Conservation (phyloP, 1,284 basidiomycete species). For the Marasmius sp. region DNA sequence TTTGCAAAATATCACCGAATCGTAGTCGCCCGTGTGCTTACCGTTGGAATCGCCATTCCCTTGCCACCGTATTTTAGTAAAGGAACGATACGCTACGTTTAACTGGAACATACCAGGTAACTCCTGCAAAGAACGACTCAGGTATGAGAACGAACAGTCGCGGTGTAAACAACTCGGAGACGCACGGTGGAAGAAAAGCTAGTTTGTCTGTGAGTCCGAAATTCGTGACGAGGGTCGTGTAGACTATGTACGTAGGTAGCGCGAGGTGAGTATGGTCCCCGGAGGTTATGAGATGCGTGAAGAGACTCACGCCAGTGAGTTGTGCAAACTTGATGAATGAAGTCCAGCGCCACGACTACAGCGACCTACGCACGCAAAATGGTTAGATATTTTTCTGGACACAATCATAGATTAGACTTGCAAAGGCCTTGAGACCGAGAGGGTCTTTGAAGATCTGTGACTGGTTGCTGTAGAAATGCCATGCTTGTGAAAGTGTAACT, state of each 20-base stretch:
- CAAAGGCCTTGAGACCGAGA: not conserved
- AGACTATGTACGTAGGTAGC: not conserved
- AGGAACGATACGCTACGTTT: too few relatives aligned
- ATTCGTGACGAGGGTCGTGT: not conserved
- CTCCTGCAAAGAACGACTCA: not conserved
- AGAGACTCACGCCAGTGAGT: not conserved
- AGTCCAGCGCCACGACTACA: not conserved
- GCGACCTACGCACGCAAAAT: not conserved
- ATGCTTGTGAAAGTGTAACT: not conserved
- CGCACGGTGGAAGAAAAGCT: not conserved
- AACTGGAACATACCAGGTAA: not conserved
- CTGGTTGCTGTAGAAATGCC: not conserved
- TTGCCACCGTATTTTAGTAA: not conserved
- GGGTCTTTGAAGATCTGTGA: not conserved
- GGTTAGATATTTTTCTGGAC: not conserved
- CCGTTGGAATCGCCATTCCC: not conserved
- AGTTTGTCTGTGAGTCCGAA: not conserved
- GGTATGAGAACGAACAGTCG: not conserved
- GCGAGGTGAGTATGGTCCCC: not conserved
- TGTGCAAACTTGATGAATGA: not conserved
- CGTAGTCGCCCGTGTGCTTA: not conserved
- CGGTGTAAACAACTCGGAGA: not conserved
- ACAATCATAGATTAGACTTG: not conserved
- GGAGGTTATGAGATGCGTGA: not conserved
- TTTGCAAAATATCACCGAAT: too few relatives aligned